Evolutionary conservation across 192 early-diverging fungal genomes (phyloP), one percentile per base, ranked within the genome.

Genomic region (Umbelopsis sp.): DNA sequence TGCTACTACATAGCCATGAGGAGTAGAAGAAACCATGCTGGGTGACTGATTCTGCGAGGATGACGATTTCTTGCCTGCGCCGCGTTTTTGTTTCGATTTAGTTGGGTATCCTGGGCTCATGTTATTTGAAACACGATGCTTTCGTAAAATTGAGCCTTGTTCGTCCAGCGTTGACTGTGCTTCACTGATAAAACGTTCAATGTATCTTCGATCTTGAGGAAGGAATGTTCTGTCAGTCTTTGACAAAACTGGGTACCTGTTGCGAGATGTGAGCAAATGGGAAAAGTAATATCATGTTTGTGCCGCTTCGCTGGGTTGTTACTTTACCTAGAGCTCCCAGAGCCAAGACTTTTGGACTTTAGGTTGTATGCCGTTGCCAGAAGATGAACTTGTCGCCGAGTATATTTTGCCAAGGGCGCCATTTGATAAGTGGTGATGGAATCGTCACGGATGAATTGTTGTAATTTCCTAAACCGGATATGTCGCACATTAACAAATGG

Each of bases 1-100:
- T 11, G 85, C 91, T 21, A 92, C 89, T 5, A 91, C 78, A 12
- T 83, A 75, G 4, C 89, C 88, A 67, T 76, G 81, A 0, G 64
- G 25, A 12, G 83, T 70, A 8, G 45, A 58, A 49, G 51, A 41
- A 16, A 4, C 12, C 15, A n/a, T 6, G 2, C 22, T 13, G 12
- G 55, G 15, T 35, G 55, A 35, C 12, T 25, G 33, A 8, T 25
- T 30, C 7, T 61, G 27, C 33, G 27, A 30, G 2, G 13, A 12
- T 27, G 25, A 16, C 4, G 27, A 25, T 33, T 61, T 61, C 55
- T 61, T 61, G 25, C 55, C 30, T 61, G 16, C 1, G 20, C 53
- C 53, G 5, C 27, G 13, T 18, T 61, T 27, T 61, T 16, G 55
- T 25, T 61, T 52, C 10, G 51, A 52, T 52, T 52, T 52, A 20